Conservation (phyloP, 164 flowering plant species). For the Tetrastigma voinierianum region DNA sequence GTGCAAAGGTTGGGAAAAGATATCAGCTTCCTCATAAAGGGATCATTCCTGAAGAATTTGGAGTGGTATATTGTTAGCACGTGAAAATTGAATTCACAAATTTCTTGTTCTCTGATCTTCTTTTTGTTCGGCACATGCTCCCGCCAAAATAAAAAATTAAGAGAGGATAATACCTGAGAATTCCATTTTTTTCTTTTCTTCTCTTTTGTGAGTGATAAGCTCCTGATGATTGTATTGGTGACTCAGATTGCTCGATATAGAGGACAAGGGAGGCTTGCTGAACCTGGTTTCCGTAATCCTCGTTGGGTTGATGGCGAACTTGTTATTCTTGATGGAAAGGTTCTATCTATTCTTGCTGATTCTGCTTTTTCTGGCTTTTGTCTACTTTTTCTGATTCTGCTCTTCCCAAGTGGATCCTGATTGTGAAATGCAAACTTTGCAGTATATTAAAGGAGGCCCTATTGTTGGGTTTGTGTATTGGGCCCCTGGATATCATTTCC, state of each 20-base stretch:
- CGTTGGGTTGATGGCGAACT: constrained; percentile 99
- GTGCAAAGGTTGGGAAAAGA: constrained; percentile 90
- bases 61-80: constrained; percentile 61
- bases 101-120: not conserved
- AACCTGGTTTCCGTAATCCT: constrained; percentile 83
- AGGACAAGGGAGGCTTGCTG: constrained; percentile 97
- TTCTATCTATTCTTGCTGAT: constrained; percentile 14
- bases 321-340: constrained; percentile 96
- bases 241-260: constrained; percentile 88
- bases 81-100: not conserved
- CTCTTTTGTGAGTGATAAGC: not conserved
- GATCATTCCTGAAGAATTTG: constrained; percentile 93
- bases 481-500: constrained; percentile 89
- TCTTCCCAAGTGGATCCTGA: not conserved
- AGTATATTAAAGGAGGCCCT: constrained; percentile 93
- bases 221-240: constrained; percentile 14
- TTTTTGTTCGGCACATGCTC: not conserved
- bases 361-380: constrained; percentile 7
- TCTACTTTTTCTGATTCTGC: not conserved
- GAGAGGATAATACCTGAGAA: too few species aligned
- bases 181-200: not conserved
- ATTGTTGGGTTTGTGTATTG: constrained; percentile 93
- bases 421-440: constrained; percentile 22
- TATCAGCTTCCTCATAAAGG: constrained; percentile 95
- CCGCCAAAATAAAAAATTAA: too few species aligned